Percentiles rank a stretch among this genome's conserved stretches.
phyloP scores from a whole-genome alignment of 2,329 filamentous ascomycete species.

The Curvularia sp. region DNA sequence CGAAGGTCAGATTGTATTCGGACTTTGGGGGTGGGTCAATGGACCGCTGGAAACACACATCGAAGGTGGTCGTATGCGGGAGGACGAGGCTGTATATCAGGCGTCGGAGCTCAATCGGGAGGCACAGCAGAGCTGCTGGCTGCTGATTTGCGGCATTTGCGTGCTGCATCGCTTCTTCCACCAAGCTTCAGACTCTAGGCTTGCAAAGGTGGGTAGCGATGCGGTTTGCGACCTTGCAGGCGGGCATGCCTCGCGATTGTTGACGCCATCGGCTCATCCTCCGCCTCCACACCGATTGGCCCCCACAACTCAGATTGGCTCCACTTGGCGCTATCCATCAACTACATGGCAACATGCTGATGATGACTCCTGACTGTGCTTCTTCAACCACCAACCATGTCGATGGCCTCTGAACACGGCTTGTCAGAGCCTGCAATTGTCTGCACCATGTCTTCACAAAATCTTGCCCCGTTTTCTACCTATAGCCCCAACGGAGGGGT shows the following conservation, averaged over 20 bases:
- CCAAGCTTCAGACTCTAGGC: not conserved
- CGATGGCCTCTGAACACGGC: constrained; percentile 31
- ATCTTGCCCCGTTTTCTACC: constrained; percentile 40
- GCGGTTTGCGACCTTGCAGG: constrained; percentile 8
- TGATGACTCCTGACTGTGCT: constrained; percentile 38
- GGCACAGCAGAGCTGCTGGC: constrained; percentile 42
- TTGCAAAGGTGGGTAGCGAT: not conserved
- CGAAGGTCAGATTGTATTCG: constrained; percentile 44
- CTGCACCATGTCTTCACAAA: constrained; percentile 30
- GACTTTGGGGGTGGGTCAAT: constrained; percentile 25
- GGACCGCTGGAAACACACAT: constrained; percentile 30
- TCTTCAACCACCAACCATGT: constrained; percentile 40
- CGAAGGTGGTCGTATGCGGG: constrained; percentile 50
- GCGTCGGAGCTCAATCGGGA: constrained; percentile 56
- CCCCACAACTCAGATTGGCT: constrained; percentile 20
- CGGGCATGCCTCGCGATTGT: constrained; percentile 6
- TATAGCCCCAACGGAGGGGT: constrained; percentile 66
- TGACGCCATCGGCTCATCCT: constrained; percentile 24
- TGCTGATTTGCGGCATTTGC: constrained; percentile 1
- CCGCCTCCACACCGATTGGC: constrained; percentile 30
- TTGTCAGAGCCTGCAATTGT: constrained; percentile 35
- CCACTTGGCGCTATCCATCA: constrained; percentile 28
- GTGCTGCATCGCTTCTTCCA: constrained; percentile 24
- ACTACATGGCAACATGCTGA: constrained; percentile 12
- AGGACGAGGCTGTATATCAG: constrained; percentile 54